Evolutionary conservation across 2,329 filamentous ascomycete genomes (phyloP), one percentile per base, ranked within the genome.

Genomic region (Colletotrichum scovillei): DNA sequence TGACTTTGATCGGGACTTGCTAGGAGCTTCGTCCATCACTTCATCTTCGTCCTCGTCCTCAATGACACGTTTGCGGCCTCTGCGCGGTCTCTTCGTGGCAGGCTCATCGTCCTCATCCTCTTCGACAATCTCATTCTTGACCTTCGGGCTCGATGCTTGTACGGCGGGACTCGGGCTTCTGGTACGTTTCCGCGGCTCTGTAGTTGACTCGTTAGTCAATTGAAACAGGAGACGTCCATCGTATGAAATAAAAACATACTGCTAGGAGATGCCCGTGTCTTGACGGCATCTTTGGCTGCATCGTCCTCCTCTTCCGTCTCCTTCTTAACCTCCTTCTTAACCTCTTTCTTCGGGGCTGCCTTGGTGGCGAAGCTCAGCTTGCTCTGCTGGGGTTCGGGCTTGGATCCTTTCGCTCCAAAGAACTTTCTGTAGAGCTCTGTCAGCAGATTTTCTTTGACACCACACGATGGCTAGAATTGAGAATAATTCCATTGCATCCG

Each of bases 351-450:
- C 62, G 78, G 79, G 26, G 76, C 30, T 1, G 80, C 76, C 79
- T 90, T 91, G 62, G 90, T 91, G 46, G 91, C 91, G 79, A 97
- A 97, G 0, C 93, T 89, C 52, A 97, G 85, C 77, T 92, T 97
- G 1, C 94, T 92, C 82, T 98, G 95, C 81, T 95, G 93, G 49
- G 89, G 88, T 14, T 76, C 85, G 0, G 88, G 82, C 76, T 88
- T 89, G 5, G 88, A 82, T 63, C 91, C 92, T 78, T 90, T 90
- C 30, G 90, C 88, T 24, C 91, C 91, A 80, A 98, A 97, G 85
- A 98, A 98, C 81, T 96, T 97, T 74, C 96, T 98, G 64, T 19
- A 46, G 5, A 9, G 2, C 22, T 49, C 28, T n/a, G 63, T 76
- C 52, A 76, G 74, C 30, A 35, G 46, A 5, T 4, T 32, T 30